A percentile compares a stretch with the other conserved stretches of the same genome.
phyloP scores from a whole-genome alignment of 805 yeast species.

The Candida glaebosa region DNA sequence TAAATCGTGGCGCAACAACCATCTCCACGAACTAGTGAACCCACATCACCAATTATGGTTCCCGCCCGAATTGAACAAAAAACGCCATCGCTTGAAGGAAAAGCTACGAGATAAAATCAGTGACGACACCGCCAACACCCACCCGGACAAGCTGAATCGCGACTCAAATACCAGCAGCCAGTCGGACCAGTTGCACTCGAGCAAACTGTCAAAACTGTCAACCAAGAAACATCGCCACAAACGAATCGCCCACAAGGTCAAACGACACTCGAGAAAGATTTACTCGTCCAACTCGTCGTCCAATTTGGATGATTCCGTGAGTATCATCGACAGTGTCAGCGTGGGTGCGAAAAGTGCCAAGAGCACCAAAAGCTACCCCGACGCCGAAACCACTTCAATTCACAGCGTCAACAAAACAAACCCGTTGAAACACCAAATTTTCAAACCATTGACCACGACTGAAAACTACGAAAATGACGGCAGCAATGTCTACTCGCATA shows the following conservation, averaged over 20 bases:
- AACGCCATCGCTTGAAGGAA: slow-evolving; percentile 7
- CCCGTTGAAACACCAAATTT: slow-evolving; percentile 2
- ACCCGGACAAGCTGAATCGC: no score
- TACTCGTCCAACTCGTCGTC: slow-evolving; percentile 7
- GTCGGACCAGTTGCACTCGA: neutral
- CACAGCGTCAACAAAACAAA: no score
- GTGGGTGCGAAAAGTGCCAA: neutral
- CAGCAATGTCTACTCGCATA: neutral
- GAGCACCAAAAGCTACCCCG: no score
- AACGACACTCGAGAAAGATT: slow-evolving; percentile 11
- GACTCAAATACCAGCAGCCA: neutral
- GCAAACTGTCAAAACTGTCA: slow-evolving; percentile 2
- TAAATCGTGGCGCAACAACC: slow-evolving; percentile 51
- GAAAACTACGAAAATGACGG: neutral
- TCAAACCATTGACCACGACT: slow-evolving; percentile 5
- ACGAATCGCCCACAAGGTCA: slow-evolving; percentile 5
- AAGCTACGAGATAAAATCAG: slow-evolving; percentile 30
- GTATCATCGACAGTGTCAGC: neutral
- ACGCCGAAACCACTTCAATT: neutral
- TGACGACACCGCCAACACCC: neutral
- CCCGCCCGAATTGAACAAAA: slow-evolving; percentile 20
- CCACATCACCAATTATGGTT: slow-evolving; percentile 49
- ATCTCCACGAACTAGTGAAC: slow-evolving; percentile 49
- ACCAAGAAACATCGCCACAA: slow-evolving; percentile 1
- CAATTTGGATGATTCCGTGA: slow-evolving; percentile 2